Evolutionary conservation across 495 filamentous ascomycete species (phyloP).

Genomic region (Poronia punctata): DNA sequence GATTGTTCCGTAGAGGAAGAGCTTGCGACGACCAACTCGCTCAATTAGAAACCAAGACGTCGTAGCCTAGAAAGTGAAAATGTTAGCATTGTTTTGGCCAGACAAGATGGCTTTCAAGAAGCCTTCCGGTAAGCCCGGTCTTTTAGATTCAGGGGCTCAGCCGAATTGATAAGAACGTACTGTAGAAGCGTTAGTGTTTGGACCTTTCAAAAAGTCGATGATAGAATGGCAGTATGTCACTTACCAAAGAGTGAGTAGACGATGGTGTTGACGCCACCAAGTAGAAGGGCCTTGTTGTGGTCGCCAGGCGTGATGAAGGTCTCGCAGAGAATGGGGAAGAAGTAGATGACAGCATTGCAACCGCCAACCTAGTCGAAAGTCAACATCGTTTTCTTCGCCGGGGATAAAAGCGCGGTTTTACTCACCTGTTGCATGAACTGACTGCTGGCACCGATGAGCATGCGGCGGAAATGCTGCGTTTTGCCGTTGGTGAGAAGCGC

Average conservation of each 20-base stretch:
- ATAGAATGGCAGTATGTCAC: neutral
- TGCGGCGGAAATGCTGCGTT: constrained; percentile 58
- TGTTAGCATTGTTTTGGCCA: too few relatives aligned
- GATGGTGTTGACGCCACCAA: constrained; percentile 75
- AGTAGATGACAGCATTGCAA: constrained; percentile 82
- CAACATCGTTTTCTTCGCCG: neutral
- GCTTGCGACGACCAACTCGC: constrained; percentile 61
- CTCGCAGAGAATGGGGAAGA: constrained; percentile 71
- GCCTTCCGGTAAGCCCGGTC: too few relatives aligned
- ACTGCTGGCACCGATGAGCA: constrained; percentile 53
- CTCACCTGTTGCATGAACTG: constrained; percentile 73
- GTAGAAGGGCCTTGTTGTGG: constrained; percentile 56
- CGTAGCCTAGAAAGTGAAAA: constrained; percentile 36
- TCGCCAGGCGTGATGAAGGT: constrained; percentile 42
- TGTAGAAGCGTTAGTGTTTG: constrained; percentile 3
- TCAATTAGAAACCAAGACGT: constrained; percentile 79
- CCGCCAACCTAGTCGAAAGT: constrained; percentile 34
- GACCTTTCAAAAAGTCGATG: neutral
- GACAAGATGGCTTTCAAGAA: too few relatives aligned
- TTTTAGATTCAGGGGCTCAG: too few relatives aligned
- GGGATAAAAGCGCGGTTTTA: neutral
- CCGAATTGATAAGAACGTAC: neutral
- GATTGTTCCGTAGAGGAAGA: constrained; percentile 62
- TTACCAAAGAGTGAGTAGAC: constrained; percentile 63
- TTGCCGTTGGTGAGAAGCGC: constrained; percentile 55